These are phyloP conservation scores for Tetratostichococcus sp. DNA, from an alignment of 139 green algal species.

Conservation along the genomic window DNA sequence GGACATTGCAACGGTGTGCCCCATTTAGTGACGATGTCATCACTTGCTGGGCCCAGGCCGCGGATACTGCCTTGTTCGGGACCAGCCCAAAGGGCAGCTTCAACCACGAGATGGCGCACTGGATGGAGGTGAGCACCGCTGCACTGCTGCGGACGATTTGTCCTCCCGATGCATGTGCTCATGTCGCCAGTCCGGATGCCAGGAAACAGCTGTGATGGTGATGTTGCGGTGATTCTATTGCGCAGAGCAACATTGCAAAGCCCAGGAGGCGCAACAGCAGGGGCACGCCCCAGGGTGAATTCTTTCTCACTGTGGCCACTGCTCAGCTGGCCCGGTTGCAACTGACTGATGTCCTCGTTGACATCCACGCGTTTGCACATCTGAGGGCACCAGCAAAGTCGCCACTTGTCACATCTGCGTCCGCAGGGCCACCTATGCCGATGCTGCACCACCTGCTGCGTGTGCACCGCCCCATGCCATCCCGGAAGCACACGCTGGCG, in stretches of 20 bases:
- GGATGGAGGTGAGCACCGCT: constrained; percentile 31
- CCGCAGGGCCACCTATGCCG: background rate
- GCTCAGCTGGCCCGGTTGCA: no score
- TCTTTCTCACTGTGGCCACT: no score
- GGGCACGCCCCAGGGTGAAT: background rate
- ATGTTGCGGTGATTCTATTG: background rate
- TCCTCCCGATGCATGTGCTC: no score
- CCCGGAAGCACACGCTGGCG: constrained; percentile 25
- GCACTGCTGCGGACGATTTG: no score
- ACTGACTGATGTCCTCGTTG: no score
- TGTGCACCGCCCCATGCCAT: constrained; percentile 19
- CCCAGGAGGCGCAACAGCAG: constrained; percentile 1
- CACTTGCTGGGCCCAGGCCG: background rate
- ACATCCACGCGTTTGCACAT: no score
- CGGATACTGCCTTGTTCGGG: constrained; percentile 13
- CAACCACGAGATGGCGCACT: constrained; percentile 38
- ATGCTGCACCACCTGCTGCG: constrained; percentile 21
- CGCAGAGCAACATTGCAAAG: background rate
- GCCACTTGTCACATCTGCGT: no score
- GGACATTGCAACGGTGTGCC: background rate
- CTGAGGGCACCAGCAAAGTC: no score
- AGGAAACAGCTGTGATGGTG: no score
- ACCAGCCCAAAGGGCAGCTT: constrained; percentile 42
- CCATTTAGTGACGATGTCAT: background rate
- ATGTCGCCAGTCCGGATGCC: no score